phyloP scores from a whole-genome alignment of 225 moss, liverwort and hornwort species.

The Ulota crispa region DNA sequence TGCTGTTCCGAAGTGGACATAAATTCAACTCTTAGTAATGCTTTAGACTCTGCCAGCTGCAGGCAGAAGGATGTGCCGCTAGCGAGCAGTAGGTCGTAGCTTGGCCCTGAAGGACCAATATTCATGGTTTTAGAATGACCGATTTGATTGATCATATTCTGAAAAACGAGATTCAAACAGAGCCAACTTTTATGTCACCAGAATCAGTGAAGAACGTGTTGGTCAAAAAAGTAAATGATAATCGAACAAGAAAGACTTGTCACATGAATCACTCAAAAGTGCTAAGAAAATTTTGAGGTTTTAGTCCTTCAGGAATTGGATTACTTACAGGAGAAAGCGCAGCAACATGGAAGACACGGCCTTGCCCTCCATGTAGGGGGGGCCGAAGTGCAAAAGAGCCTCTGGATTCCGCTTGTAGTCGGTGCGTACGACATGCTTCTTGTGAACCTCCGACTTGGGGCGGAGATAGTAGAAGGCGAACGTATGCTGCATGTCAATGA shows the following conservation, averaged over 20 bases:
- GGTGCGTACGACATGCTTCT: constrained; percentile 35
- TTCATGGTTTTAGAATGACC: neutral
- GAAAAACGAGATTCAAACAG: neutral
- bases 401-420: constrained; percentile 68
- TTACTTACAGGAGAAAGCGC: constrained; percentile 77
- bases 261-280: neutral
- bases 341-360: constrained; percentile 66
- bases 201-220: neutral
- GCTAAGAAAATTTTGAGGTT: neutral
- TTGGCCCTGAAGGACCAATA: neutral
- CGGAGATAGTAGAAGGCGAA: constrained; percentile 68
- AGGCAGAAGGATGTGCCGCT: neutral
- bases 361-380: constrained; percentile 82
- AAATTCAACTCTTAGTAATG: neutral
- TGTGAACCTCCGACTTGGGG: constrained; percentile 59
- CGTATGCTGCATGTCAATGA: constrained; percentile 77
- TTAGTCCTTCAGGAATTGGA: neutral
- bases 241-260: neutral
- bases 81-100: neutral
- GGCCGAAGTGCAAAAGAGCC: constrained; percentile 66
- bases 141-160: neutral
- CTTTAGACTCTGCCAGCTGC: neutral
- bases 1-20: neutral
- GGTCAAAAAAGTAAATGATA: neutral
- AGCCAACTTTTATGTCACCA: neutral